Conservation (phyloP, 23 red algal genomes). For the Pyropia haitanensis region DNA sequence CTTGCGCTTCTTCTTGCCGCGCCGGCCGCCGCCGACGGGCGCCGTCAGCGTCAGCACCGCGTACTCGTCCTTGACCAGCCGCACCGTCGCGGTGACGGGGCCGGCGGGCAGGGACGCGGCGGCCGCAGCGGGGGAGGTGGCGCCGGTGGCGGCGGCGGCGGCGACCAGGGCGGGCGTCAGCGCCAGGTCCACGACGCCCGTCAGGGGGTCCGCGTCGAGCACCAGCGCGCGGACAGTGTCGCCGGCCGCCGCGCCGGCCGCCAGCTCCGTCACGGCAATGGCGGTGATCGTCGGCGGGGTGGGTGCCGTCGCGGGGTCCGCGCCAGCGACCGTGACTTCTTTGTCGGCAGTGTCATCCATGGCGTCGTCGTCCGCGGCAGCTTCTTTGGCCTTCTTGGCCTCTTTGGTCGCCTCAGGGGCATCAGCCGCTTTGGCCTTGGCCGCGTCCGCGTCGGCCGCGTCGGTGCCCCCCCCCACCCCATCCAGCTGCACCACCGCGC, state of each 20-base stretch:
- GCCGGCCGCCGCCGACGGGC: no score
- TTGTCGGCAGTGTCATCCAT: background rate
- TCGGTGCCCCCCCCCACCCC: no score
- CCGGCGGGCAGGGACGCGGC: background rate
- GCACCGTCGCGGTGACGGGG: conserved; percentile 13
- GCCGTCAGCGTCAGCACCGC: conserved; percentile 24
- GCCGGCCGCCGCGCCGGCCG: no score
- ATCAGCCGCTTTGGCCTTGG: no score
- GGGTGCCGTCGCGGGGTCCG: no score
- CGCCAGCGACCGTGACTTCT: no score
- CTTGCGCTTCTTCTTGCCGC: no score
- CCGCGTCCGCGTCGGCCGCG: no score
- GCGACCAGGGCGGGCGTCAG: conserved; percentile 17
- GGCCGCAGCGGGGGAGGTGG: conserved; percentile 4
- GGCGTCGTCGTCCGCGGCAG: background rate
- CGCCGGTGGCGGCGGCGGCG: conserved; percentile 2
- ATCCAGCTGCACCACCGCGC: no score
- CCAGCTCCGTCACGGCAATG: no score
- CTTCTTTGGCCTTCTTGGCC: background rate
- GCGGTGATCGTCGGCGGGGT: no score
- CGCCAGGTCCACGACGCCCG: conserved; percentile 48
- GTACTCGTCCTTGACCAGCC: conserved; percentile 49
- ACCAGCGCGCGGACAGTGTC: conserved; percentile 7
- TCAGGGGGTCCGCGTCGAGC: conserved; percentile 47
- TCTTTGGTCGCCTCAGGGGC: no score